Base-by-base conservation (phyloP, 352 stramenopile genomes). In the Phytophthora rubi region DNA sequence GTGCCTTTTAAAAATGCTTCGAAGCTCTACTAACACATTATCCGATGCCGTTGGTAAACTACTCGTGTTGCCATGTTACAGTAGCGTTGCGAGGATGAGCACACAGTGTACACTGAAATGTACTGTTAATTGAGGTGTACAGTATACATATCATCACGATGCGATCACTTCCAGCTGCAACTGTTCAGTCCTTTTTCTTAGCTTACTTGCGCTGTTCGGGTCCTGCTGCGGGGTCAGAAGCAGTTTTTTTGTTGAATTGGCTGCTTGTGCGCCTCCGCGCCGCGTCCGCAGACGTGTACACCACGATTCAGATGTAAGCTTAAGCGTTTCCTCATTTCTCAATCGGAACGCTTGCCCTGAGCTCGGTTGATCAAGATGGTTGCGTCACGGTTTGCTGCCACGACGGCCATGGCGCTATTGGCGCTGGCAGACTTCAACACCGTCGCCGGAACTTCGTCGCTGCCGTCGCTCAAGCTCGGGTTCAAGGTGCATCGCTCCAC, bases 401-500 rank as follows among this genome's bases (percentile, higher is more conserved):
- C 59, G 42, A 21, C 48, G 6, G 18, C 32, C 8, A 52, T 23
- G 10, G 12, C 18, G 16, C 4, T 63, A 6, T 2, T 49, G 28
- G 42, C 59, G 12, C 28, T 60, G n/a, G 44, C 15, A 30, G 12
- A 39, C 15, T 42, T 59, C 18, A 42, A 62, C 39, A 12, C 35
- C 15, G 42, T 37, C n/a, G 23, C 18, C 4, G 67, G 67, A 51
- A 47, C 59, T 42, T 66, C 59, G 0, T 15, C 62, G 7, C 48
- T 80, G 23, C 59, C 75, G 13, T 80, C 69, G 10, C 37, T 83
- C 35, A 73, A 71, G 18, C 68, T 85, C 44, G 63, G 49, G 8
- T 79, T 89, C 70, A 67, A 77, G n/a, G 59, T 82, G 37, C 82
- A 87, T 51, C 79, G 81, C 44, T 60, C 61, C 35, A 75, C 76